These are phyloP conservation scores for Linnemannia exigua DNA, from an alignment of 192 early-diverging fungal genomes.

Conservation along the genomic window DNA sequence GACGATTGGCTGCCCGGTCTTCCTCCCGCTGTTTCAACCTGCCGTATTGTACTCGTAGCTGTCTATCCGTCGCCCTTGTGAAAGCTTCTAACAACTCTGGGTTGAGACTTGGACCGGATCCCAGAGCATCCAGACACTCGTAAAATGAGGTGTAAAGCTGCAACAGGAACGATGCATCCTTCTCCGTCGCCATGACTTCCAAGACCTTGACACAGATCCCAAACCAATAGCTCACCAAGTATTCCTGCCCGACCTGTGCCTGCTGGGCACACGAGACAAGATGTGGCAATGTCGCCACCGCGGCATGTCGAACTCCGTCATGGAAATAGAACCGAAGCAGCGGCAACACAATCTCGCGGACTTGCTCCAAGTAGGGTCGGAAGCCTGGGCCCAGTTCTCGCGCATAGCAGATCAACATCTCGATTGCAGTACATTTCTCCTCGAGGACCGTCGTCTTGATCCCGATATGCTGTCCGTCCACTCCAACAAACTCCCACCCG, in stretches of 20 bases:
- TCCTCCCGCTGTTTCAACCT: constrained; percentile 80
- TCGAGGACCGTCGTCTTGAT: constrained; percentile 96
- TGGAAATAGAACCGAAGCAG: constrained; percentile 97
- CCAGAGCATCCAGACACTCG: constrained; percentile 78
- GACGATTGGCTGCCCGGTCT: constrained; percentile 75
- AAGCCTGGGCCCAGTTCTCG: constrained; percentile 92
- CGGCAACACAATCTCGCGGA: constrained; percentile 89
- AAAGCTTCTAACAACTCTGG: constrained; percentile 77
- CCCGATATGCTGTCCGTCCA: constrained; percentile 93
- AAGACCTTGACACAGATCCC: constrained; percentile 80
- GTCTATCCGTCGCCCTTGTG: constrained; percentile 73
- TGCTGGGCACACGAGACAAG: constrained; percentile 76
- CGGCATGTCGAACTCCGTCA: constrained; percentile 93
- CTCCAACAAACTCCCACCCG: constrained; percentile 95
- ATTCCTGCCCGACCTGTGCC: constrained; percentile 58
- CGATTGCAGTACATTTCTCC: constrained; percentile 97
- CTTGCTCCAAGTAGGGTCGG: constrained; percentile 83
- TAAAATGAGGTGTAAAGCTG: constrained; percentile 84
- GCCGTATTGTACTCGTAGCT: constrained; percentile 80
- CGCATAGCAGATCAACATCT: constrained; percentile 97
- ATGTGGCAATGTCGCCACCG: constrained; percentile 84
- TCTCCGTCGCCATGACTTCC: constrained; percentile 81
- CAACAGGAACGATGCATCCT: constrained; percentile 83
- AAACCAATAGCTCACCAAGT: constrained; percentile 77
- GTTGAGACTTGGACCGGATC: constrained; percentile 71